A percentile compares a stretch with the other conserved stretches of the same genome.
Evolutionary conservation across 345 rosid genomes (phyloP).

Genomic region (Corymbia maculata): DNA sequence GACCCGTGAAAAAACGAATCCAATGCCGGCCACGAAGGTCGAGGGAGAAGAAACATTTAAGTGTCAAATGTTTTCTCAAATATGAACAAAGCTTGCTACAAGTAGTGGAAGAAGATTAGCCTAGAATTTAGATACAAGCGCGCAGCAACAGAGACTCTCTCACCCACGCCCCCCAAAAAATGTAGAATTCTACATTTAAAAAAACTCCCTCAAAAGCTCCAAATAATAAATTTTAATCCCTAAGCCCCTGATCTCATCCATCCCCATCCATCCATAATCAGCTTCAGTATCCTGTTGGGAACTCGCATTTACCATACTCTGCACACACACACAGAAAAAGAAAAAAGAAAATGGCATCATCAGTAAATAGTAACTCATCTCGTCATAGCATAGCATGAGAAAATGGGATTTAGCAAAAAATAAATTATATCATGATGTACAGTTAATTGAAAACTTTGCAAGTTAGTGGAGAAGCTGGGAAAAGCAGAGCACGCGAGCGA

Average conservation of each 20-base stretch:
- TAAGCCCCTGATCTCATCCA: not conserved
- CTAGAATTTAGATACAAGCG: not conserved
- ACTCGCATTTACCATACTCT: conserved; percentile 55
- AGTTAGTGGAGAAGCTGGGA: not conserved
- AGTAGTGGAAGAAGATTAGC: not conserved
- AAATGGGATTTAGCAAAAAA: not conserved
- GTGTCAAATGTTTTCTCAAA: not conserved
- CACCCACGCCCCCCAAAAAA: not conserved
- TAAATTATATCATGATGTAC: not conserved
- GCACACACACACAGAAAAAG: not conserved
- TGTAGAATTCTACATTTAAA: not conserved
- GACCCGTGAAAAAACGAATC: no score
- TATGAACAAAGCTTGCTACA: not conserved
- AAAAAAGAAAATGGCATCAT: not conserved
- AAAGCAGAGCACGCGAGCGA: not conserved
- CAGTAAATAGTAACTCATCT: not conserved
- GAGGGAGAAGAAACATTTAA: not conserved
- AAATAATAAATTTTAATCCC: not conserved
- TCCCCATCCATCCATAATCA: not conserved
- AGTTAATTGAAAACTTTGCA: not conserved
- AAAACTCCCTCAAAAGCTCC: not conserved
- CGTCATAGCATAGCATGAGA: not conserved
- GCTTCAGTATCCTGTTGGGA: conserved; percentile 50
- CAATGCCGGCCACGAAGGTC: no score
- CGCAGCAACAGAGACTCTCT: not conserved